Percentiles rank a stretch among this genome's conserved stretches.
Evolutionary conservation across 2,329 filamentous ascomycete genomes (phyloP).

Genomic region (Trichoderma asperellum): DNA sequence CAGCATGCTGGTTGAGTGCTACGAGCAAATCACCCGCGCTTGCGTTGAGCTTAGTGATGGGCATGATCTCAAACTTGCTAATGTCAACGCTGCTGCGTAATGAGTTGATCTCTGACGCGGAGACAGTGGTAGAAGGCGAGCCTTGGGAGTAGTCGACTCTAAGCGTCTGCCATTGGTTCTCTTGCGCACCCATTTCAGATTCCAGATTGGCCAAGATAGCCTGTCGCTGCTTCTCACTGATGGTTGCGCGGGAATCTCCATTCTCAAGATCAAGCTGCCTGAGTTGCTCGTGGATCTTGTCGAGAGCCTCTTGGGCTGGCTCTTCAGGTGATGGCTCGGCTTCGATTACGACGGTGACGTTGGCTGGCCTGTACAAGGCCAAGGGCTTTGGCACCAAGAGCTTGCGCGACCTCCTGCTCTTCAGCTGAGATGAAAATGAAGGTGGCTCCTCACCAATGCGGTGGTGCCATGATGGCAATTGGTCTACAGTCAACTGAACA

Average conservation of each 20-base stretch:
- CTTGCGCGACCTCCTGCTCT: constrained; percentile 51
- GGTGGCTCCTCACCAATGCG: constrained; percentile 63
- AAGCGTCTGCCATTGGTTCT: constrained; percentile 63
- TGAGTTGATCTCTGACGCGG: constrained; percentile 35
- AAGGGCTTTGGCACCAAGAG: constrained; percentile 62
- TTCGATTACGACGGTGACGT: constrained; percentile 50
- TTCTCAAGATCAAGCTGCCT: constrained; percentile 51
- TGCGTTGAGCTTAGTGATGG: constrained; percentile 9
- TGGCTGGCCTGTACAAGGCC: constrained; percentile 49
- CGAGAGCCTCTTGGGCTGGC: constrained; percentile 54
- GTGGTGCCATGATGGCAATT: constrained; percentile 52
- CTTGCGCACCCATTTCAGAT: constrained; percentile 63
- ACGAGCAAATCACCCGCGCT: background rate
- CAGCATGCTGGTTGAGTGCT: background rate
- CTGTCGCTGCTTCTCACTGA: constrained; percentile 49
- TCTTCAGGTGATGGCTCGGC: constrained; percentile 58
- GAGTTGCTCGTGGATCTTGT: constrained; percentile 57
- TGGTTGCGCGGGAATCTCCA: constrained; percentile 38
- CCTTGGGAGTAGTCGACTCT: constrained; percentile 56
- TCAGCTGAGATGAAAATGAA: constrained; percentile 60
- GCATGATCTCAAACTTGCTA: constrained; percentile 7
- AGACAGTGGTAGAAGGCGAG: constrained; percentile 53
- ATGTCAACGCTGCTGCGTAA: constrained; percentile 31
- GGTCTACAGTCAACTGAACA: constrained; percentile 29
- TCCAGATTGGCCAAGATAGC: constrained; percentile 63